phyloP scores from a whole-genome alignment of 495 filamentous ascomycete genomes.

The Cercophora samala region DNA sequence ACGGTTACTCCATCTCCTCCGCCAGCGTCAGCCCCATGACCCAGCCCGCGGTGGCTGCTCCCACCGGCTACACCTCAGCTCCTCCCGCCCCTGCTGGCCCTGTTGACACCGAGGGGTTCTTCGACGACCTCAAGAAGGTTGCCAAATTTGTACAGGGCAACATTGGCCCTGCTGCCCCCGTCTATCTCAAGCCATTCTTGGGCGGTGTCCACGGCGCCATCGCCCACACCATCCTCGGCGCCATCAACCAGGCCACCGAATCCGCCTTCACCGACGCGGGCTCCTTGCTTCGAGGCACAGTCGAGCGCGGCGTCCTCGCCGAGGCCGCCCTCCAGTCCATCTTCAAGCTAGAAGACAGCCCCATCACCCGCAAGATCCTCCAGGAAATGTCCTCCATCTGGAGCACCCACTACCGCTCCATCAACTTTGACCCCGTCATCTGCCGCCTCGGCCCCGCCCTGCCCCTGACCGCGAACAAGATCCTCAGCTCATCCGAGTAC shows the following conservation, averaged over 20 bases:
- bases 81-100: neutral
- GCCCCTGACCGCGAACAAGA: slow-evolving; percentile 22
- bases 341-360: slow-evolving; percentile 15
- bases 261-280: slow-evolving; percentile 9
- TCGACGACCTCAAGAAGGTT: slow-evolving; percentile 27
- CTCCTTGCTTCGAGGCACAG: neutral
- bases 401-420: slow-evolving; percentile 10
- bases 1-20: neutral
- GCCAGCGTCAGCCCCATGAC: too few relatives aligned
- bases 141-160: slow-evolving; percentile 9
- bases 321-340: slow-evolving; percentile 28
- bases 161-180: slow-evolving; percentile 15
- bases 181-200: slow-evolving; percentile 8
- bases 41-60: neutral
- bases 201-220: slow-evolving; percentile 27
- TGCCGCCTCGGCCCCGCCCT: slow-evolving; percentile 19
- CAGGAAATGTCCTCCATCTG: slow-evolving; percentile 13
- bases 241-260: slow-evolving; percentile 25
- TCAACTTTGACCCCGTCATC: slow-evolving; percentile 17
- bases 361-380: slow-evolving; percentile 14
- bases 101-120: slow-evolving; percentile 23
- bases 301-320: slow-evolving; percentile 25
- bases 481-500: slow-evolving; percentile 13
- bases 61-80: neutral
- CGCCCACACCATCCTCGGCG: slow-evolving; percentile 24